Percentiles rank a stretch among this genome's conserved stretches.
Evolutionary conservation across 345 rosid species (phyloP).

Genomic region (Zanthoxylum bungeanum): DNA sequence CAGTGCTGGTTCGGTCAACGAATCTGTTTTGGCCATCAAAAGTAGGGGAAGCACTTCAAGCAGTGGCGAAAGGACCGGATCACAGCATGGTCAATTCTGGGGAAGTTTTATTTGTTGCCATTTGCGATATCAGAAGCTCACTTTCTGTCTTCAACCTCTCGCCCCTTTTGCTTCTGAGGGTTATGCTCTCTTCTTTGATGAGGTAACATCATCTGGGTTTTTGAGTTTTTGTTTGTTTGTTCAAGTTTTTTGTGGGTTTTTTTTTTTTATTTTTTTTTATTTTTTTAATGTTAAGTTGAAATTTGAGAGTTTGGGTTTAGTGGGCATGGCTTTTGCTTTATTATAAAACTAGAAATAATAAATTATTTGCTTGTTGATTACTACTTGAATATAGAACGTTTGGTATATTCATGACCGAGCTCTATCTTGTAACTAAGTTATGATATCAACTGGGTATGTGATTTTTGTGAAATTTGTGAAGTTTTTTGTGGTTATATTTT

Average conservation of each 20-base stretch:
- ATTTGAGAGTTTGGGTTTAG: background rate
- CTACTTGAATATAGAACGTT: background rate
- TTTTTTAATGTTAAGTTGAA: background rate
- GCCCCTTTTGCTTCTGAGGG: conserved; percentile 48
- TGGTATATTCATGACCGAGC: background rate
- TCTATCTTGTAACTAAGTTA: too few relatives aligned
- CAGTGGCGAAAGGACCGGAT: conserved; percentile 59
- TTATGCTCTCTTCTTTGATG: conserved; percentile 66
- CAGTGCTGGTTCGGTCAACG: conserved; percentile 45
- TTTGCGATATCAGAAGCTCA: conserved; percentile 51
- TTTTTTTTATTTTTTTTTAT: too few relatives aligned
- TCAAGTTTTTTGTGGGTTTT: background rate
- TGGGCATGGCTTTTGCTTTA: background rate
- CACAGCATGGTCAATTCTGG: conserved; percentile 67
- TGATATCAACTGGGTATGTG: too few relatives aligned
- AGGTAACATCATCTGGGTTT: conserved; percentile 27
- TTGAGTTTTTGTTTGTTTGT: background rate
- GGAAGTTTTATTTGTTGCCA: conserved; percentile 47
- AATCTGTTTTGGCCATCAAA: conserved; percentile 63
- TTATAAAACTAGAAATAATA: background rate
- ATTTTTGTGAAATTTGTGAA: too few relatives aligned
- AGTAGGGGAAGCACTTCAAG: conserved; percentile 54
- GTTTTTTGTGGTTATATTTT: too few relatives aligned
- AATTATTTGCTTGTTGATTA: background rate
- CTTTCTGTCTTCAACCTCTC: conserved; percentile 40